Evolutionary conservation across 2,329 filamentous ascomycete genomes (phyloP), one percentile per base, ranked within the genome.

Genomic region (Bipolaris cookei): DNA sequence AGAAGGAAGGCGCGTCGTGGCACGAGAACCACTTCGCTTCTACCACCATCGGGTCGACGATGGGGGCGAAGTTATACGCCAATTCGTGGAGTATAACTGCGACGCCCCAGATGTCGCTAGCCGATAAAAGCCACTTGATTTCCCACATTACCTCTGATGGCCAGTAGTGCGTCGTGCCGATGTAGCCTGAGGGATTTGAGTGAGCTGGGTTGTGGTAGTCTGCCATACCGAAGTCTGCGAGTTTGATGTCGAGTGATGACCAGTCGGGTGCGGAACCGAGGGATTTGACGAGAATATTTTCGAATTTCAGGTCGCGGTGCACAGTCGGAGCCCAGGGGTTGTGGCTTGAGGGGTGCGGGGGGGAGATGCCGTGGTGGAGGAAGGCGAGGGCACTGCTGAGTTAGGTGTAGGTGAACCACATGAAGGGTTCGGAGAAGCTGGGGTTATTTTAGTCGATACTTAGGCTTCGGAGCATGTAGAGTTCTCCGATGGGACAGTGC

Each of bases 261-360:
- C 32, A 57, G 41, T 67, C 56, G 4, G 43, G 32, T 21, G 56
- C 62, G 11, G 11, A 6, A 4, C 61, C 64, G 6, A 66, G 14
- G 14, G 18, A 50, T 28, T 54, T 46, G 21, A 97, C 79, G 6
- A 98, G 79, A 25, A 98, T 96, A 68, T 97, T 97, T 72, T 97
- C 92, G 0, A 91, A 90, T 76, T 97, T 97, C 77, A 98, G 96
- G 69, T 98, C 94, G 54, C 94, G 88, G 75, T 98, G 95, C 8
- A 97, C 91, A 73, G 98, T 94, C 74, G 96, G 92, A 72, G 91
- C 88, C 72, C 90, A 89, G 79, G 96, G 8, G 37, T 61, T 42
- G 23, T 23, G 39, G 20, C 55, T 51, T 1, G 18, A 21, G 1
- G 49, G 38, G 5, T 46, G 14, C 8, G 25, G 16, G 2, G 35